Conservation (phyloP, 371 early-diverging fungal species). For the Circinella umbellata region DNA sequence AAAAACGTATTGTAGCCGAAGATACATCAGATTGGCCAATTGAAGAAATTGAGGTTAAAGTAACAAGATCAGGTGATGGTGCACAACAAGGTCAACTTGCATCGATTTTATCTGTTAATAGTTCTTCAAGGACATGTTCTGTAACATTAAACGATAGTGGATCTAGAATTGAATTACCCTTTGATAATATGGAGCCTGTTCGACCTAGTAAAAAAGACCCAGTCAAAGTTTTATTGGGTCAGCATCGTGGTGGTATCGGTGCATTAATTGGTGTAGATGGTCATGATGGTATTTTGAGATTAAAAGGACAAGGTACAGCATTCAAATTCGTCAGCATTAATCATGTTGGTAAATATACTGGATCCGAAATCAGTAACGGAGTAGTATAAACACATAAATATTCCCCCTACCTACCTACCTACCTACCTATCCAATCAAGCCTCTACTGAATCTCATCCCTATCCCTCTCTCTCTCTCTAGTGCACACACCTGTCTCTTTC, state of each 20-base stretch:
- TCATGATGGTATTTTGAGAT: conserved; percentile 81
- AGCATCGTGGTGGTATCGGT: conserved; percentile 75
- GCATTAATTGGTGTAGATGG: conserved; percentile 82
- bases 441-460: no score
- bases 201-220: conserved; percentile 81
- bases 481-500: no score
- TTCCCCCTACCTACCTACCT: no score
- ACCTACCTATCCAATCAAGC: no score
- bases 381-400: background rate
- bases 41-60: conserved; percentile 67
- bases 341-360: conserved; percentile 63
- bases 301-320: conserved; percentile 60
- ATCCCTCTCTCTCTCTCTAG: no score
- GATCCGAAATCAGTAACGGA: conserved; percentile 12
- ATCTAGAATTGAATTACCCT: conserved; percentile 40
- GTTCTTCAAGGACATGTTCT: conserved; percentile 47
- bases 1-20: conserved; percentile 23
- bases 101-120: conserved; percentile 55
- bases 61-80: conserved; percentile 35
- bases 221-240: conserved; percentile 77
- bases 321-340: conserved; percentile 69
- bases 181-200: conserved; percentile 67
- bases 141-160: conserved; percentile 35
- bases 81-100: conserved; percentile 50
- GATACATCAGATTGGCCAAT: conserved; percentile 66